Base-by-base conservation (phyloP, 768 basidiomycete genomes). In the Mycena pura region DNA sequence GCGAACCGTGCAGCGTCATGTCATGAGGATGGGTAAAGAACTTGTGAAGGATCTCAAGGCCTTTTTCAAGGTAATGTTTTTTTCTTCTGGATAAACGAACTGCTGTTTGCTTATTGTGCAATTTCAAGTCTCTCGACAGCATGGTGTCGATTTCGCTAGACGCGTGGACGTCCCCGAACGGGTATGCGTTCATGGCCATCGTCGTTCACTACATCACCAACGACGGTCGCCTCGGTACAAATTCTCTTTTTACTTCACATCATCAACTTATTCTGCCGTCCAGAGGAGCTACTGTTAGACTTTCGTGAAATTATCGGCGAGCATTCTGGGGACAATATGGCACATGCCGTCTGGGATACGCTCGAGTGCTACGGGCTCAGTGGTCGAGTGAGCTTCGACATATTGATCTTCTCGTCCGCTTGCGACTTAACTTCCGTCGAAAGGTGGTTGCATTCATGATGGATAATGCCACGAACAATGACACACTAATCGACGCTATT, bases 281-380 rank as follows among this genome's bases (percentile, higher is more conserved):
- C 41, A 78, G 76, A 78, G 58, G 77, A 79, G 54, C 36, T 74
- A 0, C 47, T 79, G 0, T 77, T 79, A 52, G 76, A 78, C 59
- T 78, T 79, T 48, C 45, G 66, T 8, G 73, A 79, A 63, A 62
- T 79, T 10, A 48, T 73, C 5, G 72, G 76, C 2, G 69, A 72
- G 43, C 75, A 79, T 57, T 70, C 71, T 0, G 72, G 77, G 5
- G 70, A 73, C 34, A 78, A 78, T 51, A 74, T 78, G 70, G 77
- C 77, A 5, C 70, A 70, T 0, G 62, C 52, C 6, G 73, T 77
- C 0, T 78, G 74, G 74, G 61, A 68, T 15, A 74, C 69, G 0
- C 17, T 77, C 2, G 46, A 67, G 10, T 54, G 31, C 8, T 78
- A 73, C 62, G 70, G 68, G 0, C 50, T 76, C 14, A 40, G 56